A percentile compares a stretch with the other conserved stretches of the same genome.
Evolutionary conservation across 352 stramenopile species (phyloP).

Genomic region (Pythium rishiriense): DNA sequence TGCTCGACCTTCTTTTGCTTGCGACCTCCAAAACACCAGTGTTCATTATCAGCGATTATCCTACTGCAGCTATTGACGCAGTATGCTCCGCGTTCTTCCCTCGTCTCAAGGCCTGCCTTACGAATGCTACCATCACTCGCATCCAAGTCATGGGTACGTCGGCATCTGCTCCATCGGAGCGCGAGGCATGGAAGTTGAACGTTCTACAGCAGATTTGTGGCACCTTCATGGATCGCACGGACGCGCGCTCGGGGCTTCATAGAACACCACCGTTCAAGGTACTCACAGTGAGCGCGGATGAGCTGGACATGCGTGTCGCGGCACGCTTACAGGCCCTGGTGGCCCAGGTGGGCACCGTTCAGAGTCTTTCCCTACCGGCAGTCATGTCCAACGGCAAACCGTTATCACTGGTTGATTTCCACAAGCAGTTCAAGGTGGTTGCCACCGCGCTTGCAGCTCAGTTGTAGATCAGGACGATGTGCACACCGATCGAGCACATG

Average conservation of each 20-base stretch:
- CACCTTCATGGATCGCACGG: not conserved
- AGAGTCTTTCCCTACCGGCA: conserved; percentile 10
- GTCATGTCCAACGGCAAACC: conserved; percentile 11
- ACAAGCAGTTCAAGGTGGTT: conserved; percentile 20
- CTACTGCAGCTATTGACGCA: not conserved
- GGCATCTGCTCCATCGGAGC: not conserved
- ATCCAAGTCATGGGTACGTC: conserved; percentile 4
- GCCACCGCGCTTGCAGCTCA: conserved; percentile 7
- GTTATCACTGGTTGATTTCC: conserved; percentile 25
- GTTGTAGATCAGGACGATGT: not conserved
- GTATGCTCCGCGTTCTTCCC: conserved; percentile 26
- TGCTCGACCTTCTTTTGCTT: conserved; percentile 16
- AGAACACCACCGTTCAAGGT: conserved; percentile 8
- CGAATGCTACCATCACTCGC: not conserved
- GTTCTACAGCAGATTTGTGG: conserved; percentile 23
- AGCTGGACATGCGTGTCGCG: conserved; percentile 9
- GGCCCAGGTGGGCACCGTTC: conserved; percentile 17
- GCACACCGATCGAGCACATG: too few species aligned
- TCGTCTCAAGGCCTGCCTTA: conserved; percentile 17
- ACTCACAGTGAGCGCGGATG: conserved; percentile 19
- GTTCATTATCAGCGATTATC: conserved; percentile 23
- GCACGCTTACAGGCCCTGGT: conserved; percentile 15
- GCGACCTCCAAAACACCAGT: conserved; percentile 11
- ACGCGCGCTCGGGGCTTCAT: not conserved
- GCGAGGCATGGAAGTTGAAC: conserved; percentile 12